Conservation (phyloP, 2,329 filamentous ascomycete genomes). For the Neonectria coccinea region DNA sequence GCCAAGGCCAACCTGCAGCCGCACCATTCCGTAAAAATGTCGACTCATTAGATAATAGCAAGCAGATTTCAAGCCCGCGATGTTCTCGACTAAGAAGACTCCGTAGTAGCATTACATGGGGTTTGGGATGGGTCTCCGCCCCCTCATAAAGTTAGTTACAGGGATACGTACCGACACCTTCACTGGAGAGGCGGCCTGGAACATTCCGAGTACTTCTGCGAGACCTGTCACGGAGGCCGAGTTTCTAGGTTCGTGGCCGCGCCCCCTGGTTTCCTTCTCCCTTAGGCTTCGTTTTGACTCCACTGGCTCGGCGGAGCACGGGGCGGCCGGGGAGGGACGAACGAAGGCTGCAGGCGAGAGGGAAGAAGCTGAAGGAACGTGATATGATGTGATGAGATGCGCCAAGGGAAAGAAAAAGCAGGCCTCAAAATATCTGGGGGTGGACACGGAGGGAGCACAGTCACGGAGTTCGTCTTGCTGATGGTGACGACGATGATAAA, state of each 20-base stretch:
- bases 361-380: slow-evolving; percentile 21
- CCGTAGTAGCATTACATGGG: slow-evolving; percentile 1
- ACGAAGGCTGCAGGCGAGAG: neutral
- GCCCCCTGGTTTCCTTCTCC: slow-evolving; percentile 10
- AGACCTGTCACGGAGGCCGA: slow-evolving; percentile 24
- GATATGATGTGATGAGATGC: neutral
- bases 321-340: slow-evolving; percentile 20
- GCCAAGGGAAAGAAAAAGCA: slow-evolving; percentile 1
- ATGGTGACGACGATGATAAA: slow-evolving; percentile 10
- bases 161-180: slow-evolving; percentile 3
- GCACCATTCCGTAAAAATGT: slow-evolving; percentile 28
- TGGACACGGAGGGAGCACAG: neutral
- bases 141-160: neutral
- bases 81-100: slow-evolving; percentile 24
- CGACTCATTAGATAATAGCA: slow-evolving; percentile 29
- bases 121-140: neutral
- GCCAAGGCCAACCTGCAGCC: slow-evolving; percentile 16
- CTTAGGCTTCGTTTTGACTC: slow-evolving; percentile 8
- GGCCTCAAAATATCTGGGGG: slow-evolving; percentile 7
- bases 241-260: slow-evolving; percentile 15
- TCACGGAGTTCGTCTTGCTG: slow-evolving; percentile 10
- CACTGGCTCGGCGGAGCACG: slow-evolving; percentile 37
- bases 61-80: slow-evolving; percentile 18
- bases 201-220: slow-evolving; percentile 26
- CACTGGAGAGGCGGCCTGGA: slow-evolving; percentile 14